A percentile compares a stretch with the other conserved stretches of the same genome.
Evolutionary conservation across 1,284 basidiomycete genomes (phyloP).

Genomic region (Moesziomyces aphidis): DNA sequence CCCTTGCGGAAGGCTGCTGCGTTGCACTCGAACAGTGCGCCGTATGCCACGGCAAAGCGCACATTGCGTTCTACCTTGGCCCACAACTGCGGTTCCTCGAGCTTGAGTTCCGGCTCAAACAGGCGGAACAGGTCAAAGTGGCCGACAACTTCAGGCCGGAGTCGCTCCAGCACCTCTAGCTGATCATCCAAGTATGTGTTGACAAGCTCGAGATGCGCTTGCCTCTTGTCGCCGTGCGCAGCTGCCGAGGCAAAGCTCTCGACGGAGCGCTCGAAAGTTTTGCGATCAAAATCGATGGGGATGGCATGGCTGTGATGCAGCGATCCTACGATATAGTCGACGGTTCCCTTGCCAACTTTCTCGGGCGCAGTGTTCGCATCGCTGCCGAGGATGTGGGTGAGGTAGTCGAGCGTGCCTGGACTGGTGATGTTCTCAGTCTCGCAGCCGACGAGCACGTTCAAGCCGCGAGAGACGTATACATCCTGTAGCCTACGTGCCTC

Average conservation of each 20-base stretch:
- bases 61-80: slow-evolving; percentile 82
- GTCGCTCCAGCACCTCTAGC: slow-evolving; percentile 68
- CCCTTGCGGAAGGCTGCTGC: slow-evolving; percentile 91
- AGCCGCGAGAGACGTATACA: slow-evolving; percentile 59
- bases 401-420: slow-evolving; percentile 73
- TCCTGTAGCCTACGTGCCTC: slow-evolving; percentile 82
- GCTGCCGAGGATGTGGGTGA: slow-evolving; percentile 70
- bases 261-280: slow-evolving; percentile 77
- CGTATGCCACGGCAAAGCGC: slow-evolving; percentile 79
- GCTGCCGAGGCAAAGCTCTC: slow-evolving; percentile 68
- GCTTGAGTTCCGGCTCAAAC: slow-evolving; percentile 73
- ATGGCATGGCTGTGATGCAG: slow-evolving; percentile 89
- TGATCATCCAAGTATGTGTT: slow-evolving; percentile 60
- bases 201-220: slow-evolving; percentile 36
- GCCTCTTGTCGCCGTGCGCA: slow-evolving; percentile 2
- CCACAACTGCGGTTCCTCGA: slow-evolving; percentile 71
- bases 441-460: slow-evolving; percentile 85
- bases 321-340: slow-evolving; percentile 93
- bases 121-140: slow-evolving; percentile 78
- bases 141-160: slow-evolving; percentile 89
- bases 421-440: slow-evolving; percentile 90
- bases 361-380: slow-evolving; percentile 31
- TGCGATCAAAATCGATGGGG: slow-evolving; percentile 91
- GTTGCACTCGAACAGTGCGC: slow-evolving; percentile 92
- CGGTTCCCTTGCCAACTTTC: slow-evolving; percentile 56